Percentiles rank a stretch among this genome's conserved stretches.
Conservation (phyloP, 1,284 basidiomycete species). For the Omphalotus olearius region DNA sequence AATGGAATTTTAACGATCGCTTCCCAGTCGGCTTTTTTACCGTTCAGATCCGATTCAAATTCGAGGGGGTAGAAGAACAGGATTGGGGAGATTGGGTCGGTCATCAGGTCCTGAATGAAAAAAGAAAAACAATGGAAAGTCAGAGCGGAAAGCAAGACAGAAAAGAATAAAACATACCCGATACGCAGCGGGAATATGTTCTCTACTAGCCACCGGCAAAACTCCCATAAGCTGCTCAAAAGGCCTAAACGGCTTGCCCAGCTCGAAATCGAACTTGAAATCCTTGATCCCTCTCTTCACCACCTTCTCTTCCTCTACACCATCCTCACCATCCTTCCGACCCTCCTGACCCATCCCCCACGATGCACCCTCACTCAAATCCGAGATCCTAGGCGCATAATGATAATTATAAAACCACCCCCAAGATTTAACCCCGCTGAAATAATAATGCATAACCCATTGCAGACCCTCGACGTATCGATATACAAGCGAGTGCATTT, state of each 20-base stretch:
- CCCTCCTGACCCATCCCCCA: conserved; percentile 3
- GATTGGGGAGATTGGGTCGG: conserved; percentile 81
- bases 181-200: conserved; percentile 85
- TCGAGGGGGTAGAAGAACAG: conserved; percentile 91
- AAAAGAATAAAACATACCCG: conserved; percentile 43
- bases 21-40: conserved; percentile 99
- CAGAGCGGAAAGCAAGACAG: conserved; percentile 3
- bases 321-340: conserved; percentile 21
- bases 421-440: conserved; percentile 96
- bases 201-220: conserved; percentile 84
- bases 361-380: conserved; percentile 35
- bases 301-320: conserved; percentile 15
- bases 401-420: conserved; percentile 99
- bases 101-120: conserved; percentile 78
- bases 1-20: conserved; percentile 98
- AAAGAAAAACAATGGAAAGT: neutral
- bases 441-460: conserved; percentile 99
- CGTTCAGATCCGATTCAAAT: conserved; percentile 93
- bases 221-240: conserved; percentile 99
- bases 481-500: conserved; percentile 55
- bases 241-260: conserved; percentile 89
- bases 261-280: conserved; percentile 82
- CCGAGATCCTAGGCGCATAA: conserved; percentile 92
- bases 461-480: conserved; percentile 94
- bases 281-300: conserved; percentile 55